Base-by-base conservation (phyloP, 306 rosid genomes). In the Bauhinia variegata region DNA sequence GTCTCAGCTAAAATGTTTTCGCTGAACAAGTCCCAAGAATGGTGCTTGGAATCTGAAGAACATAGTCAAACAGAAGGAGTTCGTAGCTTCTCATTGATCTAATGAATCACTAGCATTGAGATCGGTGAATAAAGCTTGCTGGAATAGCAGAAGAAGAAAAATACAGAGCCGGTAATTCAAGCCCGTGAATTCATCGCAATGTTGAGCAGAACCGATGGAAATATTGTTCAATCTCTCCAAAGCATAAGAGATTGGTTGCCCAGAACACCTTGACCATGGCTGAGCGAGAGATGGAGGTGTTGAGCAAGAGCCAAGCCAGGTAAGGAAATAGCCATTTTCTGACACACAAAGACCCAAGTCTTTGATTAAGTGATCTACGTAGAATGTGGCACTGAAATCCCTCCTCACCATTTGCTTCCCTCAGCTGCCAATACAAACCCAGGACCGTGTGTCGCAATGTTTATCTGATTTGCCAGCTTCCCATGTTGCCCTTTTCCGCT, bases 181-280 rank as follows among this genome's bases (percentile, higher is more conserved):
- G n/a, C n/a, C n/a, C n/a, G n/a, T n/a, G n/a, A n/a, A n/a, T n/a
- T n/a, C n/a, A n/a, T n/a, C n/a, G n/a, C n/a, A n/a, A n/a, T n/a
- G n/a, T n/a, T n/a, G n/a, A n/a, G 16, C 0, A 42, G n/a, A 34
- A 72, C 7, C 61, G 16, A 87, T 91, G 8, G 86, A 67, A 37
- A 83, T 75, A 78, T 89, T 88, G 73, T 93, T 93, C 44, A 89
- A 91, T 9, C 96, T 75, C 82, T 88, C 96, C 12, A 93, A 79
- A 65, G 91, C 89, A 88, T 49, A 11, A 93, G 83, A 0, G 97
- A 82, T 44, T 86, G 96, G 19, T 84, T 84, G 0, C 96, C 98
- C 86, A 92, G 76, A 67, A 76, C 65, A 17, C 96, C 96, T 54
- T 79, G 90, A 2, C 96, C 98, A 28, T 87, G 79, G 96, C 96